phyloP scores from a whole-genome alignment of 208 protist genomes.

The Leishmania arabica region DNA sequence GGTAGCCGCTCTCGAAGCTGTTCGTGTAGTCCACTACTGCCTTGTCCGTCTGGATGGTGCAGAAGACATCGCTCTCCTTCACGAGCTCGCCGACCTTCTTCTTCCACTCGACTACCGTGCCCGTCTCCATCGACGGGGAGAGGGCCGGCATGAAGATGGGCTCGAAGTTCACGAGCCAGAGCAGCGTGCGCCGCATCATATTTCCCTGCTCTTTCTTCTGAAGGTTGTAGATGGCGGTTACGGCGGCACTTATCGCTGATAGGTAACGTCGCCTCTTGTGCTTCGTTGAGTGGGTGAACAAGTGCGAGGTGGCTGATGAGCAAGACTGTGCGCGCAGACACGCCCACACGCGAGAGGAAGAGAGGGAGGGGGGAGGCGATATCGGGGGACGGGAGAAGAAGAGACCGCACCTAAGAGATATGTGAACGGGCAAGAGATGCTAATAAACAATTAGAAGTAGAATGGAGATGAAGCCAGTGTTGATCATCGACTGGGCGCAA shows the following conservation, averaged over 20 bases:
- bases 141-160: conserved; percentile 90
- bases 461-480: not conserved
- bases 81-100: conserved; percentile 94
- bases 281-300: not conserved
- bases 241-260: not conserved
- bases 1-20: conserved; percentile 92
- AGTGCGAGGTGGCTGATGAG: not conserved
- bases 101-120: conserved; percentile 89
- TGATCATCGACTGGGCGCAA: not conserved
- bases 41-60: conserved; percentile 97
- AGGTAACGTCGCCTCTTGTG: not conserved
- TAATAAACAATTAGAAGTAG: not conserved
- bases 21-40: conserved; percentile 97
- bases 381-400: not conserved
- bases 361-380: not conserved
- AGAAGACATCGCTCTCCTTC: conserved; percentile 93
- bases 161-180: conserved; percentile 68
- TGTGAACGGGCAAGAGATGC: not conserved
- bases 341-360: not conserved
- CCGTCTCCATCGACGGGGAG: conserved; percentile 89
- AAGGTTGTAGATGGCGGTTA: not conserved
- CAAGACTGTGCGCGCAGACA: not conserved
- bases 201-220: conserved; percentile 1
- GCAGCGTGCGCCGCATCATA: conserved; percentile 78
- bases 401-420: not conserved